Evolutionary conservation across 805 yeast species (phyloP).

Genomic region (Cyberlindnera mycetangii): DNA sequence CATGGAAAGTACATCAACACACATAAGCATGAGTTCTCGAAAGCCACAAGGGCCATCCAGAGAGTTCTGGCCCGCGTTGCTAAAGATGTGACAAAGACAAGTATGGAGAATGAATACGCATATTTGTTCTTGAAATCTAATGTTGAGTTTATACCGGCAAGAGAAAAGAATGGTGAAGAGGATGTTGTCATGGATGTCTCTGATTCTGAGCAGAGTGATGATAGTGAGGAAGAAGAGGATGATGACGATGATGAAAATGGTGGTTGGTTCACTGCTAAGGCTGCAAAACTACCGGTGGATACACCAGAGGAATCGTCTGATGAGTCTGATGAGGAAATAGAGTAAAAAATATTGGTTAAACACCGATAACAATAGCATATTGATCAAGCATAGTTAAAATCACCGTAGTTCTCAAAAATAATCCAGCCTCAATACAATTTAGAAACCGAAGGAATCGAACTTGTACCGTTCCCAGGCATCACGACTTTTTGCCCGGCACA

Average conservation of each 20-base stretch:
- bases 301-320: conserved; percentile 10
- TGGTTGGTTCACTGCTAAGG: conserved; percentile 28
- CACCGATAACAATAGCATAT: not conserved
- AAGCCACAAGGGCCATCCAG: conserved; percentile 66
- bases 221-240: conserved; percentile 15
- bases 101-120: conserved; percentile 52
- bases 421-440: too few species aligned
- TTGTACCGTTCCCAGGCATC: too few species aligned
- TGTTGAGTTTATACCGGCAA: conserved; percentile 18
- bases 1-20: conserved; percentile 76
- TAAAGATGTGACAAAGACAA: conserved; percentile 61
- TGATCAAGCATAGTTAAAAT: not conserved
- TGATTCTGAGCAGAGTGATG: conserved; percentile 15
- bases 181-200: conserved; percentile 12
- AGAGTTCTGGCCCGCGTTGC: conserved; percentile 72
- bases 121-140: conserved; percentile 45
- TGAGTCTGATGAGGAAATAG: conserved; percentile 13
- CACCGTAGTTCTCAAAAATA: too few species aligned
- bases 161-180: conserved; percentile 14
- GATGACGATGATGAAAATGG: conserved; percentile 26
- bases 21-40: conserved; percentile 60
- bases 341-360: conserved; percentile 1
- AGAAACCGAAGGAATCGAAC: too few species aligned
- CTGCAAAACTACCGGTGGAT: conserved; percentile 8
- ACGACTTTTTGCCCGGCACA: too few species aligned